Percentiles rank a stretch among this genome's conserved stretches.
phyloP scores from a whole-genome alignment of 225 moss, liverwort and hornwort species.

The Lunularia cruciata region DNA sequence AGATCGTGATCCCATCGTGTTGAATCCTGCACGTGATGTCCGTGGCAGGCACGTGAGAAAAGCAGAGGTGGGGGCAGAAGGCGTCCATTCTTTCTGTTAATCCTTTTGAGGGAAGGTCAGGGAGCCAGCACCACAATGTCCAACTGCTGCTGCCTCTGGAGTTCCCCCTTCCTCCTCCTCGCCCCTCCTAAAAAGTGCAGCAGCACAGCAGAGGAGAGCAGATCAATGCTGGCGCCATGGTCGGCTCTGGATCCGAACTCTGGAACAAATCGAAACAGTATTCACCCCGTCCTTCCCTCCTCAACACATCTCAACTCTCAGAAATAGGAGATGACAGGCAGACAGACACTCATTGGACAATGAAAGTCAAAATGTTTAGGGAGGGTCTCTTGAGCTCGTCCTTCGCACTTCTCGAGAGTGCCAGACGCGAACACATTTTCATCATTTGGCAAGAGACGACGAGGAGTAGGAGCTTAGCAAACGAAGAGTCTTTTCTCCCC shows the following conservation, averaged over 20 bases:
- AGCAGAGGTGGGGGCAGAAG: not conserved
- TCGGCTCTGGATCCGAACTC: not conserved
- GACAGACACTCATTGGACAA: no score
- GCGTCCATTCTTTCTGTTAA: constrained; percentile 1
- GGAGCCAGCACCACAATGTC: not conserved
- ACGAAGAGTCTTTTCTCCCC: not conserved
- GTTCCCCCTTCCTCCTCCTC: not conserved
- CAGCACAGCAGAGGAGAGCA: not conserved
- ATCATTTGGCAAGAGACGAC: not conserved
- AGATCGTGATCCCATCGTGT: not conserved
- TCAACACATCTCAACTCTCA: not conserved
- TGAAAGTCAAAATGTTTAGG: no score
- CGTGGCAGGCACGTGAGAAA: constrained; percentile 5
- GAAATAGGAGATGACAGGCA: not conserved
- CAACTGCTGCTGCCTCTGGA: not conserved
- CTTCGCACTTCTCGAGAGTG: not conserved
- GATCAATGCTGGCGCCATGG: not conserved
- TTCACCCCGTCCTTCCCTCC: no score
- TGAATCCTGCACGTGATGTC: not conserved
- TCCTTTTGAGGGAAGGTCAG: no score
- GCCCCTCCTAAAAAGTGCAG: not conserved
- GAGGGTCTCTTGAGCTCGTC: not conserved
- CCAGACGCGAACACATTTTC: not conserved
- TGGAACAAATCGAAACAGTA: no score
- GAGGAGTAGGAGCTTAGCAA: not conserved